Evolutionary conservation across 352 stramenopile species (phyloP).

Genomic region (Ophiocytium majus): DNA sequence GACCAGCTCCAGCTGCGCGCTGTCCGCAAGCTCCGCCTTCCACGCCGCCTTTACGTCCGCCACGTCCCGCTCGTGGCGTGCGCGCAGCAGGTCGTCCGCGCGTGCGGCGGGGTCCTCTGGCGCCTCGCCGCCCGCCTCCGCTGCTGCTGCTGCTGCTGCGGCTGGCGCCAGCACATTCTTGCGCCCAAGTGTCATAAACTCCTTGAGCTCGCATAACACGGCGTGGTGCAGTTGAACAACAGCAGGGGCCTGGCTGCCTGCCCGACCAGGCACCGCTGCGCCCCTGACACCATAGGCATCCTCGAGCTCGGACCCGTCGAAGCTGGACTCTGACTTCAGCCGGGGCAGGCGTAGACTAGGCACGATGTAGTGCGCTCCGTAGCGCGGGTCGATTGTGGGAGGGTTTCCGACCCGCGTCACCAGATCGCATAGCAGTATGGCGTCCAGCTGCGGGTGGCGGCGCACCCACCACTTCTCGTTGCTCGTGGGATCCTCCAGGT

Average conservation of each 20-base stretch:
- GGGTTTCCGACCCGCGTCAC: background rate
- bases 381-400: background rate
- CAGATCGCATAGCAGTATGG: background rate
- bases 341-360: background rate
- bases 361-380: background rate
- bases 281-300: background rate
- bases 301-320: no score
- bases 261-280: no score
- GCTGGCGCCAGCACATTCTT: background rate
- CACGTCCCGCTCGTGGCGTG: background rate
- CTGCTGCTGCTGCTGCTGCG: no score
- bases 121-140: no score
- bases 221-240: background rate
- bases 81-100: background rate
- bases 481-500: background rate
- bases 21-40: background rate
- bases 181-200: background rate
- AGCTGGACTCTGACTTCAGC: background rate
- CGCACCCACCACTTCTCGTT: background rate
- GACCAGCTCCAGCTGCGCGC: background rate
- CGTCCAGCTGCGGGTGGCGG: background rate
- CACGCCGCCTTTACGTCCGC: background rate
- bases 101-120: no score
- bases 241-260: background rate
- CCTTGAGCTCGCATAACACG: background rate